A percentile compares a stretch with the other conserved stretches of the same genome.
Conservation (phyloP, 1,139 yeast genomes). For the Yamadazyma trypodendri region DNA sequence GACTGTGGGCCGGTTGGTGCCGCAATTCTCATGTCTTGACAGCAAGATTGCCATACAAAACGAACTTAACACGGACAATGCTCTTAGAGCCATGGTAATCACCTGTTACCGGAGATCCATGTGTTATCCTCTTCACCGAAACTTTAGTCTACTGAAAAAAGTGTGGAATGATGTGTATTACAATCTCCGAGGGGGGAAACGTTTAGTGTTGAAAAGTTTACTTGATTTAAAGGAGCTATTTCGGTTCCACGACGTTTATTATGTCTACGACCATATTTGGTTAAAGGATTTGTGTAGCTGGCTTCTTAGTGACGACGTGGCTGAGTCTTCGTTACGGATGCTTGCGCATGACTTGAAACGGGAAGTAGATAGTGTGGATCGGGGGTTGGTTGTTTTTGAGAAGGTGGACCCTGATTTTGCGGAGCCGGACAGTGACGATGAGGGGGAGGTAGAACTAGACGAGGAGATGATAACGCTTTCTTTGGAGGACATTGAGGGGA, state of each 20-base stretch:
- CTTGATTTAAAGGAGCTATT: slow-evolving; percentile 69
- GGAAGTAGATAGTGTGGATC: slow-evolving; percentile 22
- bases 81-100: slow-evolving; percentile 51
- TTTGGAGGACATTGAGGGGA: slow-evolving; percentile 50
- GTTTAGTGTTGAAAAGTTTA: slow-evolving; percentile 58
- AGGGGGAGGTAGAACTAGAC: slow-evolving; percentile 18
- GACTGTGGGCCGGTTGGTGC: slow-evolving; percentile 84
- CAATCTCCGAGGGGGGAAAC: slow-evolving; percentile 66
- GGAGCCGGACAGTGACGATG: slow-evolving; percentile 18
- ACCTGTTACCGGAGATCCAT: slow-evolving; percentile 72
- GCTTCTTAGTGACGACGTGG: slow-evolving; percentile 58
- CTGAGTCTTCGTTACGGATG: slow-evolving; percentile 50
- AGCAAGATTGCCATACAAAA: slow-evolving; percentile 44
- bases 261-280: slow-evolving; percentile 79
- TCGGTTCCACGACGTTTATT: slow-evolving; percentile 82
- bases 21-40: slow-evolving; percentile 75
- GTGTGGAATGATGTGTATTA: slow-evolving; percentile 79
- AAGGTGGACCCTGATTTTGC: slow-evolving; percentile 21
- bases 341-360: slow-evolving; percentile 65
- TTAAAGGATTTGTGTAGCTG: slow-evolving; percentile 80
- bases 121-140: slow-evolving; percentile 76
- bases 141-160: slow-evolving; percentile 54
- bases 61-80: slow-evolving; percentile 25
- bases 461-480: slow-evolving; percentile 45
- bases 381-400: slow-evolving; percentile 38